A percentile compares a stretch with the other conserved stretches of the same genome.
Evolutionary conservation across 2,329 filamentous ascomycete genomes (phyloP).

Genomic region (Cercospora zeae-maydis): DNA sequence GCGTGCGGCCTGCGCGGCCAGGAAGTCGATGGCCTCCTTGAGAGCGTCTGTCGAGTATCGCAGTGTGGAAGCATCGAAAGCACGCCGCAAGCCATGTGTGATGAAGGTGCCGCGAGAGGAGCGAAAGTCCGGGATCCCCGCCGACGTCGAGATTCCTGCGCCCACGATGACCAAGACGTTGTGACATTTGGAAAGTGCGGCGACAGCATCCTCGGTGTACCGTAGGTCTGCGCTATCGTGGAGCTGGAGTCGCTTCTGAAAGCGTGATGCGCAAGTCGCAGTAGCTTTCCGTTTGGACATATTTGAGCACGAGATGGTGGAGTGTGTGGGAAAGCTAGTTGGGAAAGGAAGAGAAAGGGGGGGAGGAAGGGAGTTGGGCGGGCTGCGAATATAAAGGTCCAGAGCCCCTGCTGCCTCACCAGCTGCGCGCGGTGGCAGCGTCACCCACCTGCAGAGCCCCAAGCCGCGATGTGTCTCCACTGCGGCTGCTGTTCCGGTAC

Average conservation of each 20-base stretch:
- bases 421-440: neutral
- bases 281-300: neutral
- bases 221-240: neutral
- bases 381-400: neutral
- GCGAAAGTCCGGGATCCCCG: constrained; percentile 83
- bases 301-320: neutral
- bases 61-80: constrained; percentile 2
- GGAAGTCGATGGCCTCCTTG: neutral
- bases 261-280: neutral
- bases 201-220: neutral
- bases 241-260: neutral
- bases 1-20: neutral
- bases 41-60: neutral
- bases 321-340: neutral
- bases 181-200: neutral
- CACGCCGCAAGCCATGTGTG: neutral
- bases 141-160: constrained; percentile 73
- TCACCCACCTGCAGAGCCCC: neutral
- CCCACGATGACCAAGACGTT: too few species aligned
- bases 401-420: neutral
- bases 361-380: neutral
- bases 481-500: neutral
- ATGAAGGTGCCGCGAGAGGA: constrained; percentile 44
- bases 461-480: neutral
- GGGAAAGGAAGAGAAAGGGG: neutral